These are phyloP conservation scores for Hyaloscypha variabilis DNA, from an alignment of 495 filamentous ascomycete species.

Conservation along the genomic window DNA sequence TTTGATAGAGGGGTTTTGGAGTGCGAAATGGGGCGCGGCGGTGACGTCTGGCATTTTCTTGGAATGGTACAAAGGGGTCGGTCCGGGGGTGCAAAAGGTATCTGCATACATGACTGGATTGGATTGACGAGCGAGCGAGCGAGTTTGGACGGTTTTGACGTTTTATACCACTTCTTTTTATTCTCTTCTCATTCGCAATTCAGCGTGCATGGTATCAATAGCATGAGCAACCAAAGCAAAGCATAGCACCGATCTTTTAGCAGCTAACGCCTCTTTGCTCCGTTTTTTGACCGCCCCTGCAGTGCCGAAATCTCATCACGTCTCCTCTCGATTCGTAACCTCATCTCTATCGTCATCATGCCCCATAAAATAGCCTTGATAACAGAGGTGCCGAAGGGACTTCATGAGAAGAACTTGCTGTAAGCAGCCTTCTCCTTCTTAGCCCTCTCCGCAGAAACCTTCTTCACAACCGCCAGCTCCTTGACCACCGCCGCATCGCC, in stretches of 20 bases:
- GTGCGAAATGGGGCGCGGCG: background rate
- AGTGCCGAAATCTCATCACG: background rate
- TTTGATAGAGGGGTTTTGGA: background rate
- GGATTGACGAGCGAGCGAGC: background rate
- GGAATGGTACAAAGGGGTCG: background rate
- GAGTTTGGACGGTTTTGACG: background rate
- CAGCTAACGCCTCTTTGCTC: slow-evolving; percentile 14
- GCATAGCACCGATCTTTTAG: slow-evolving; percentile 6
- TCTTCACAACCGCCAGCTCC: slow-evolving; percentile 77
- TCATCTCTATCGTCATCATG: background rate
- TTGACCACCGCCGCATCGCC: slow-evolving; percentile 73
- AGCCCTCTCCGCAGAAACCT: slow-evolving; percentile 66
- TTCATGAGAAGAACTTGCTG: slow-evolving; percentile 75
- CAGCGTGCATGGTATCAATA: slow-evolving; percentile 18
- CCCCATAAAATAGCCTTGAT: background rate
- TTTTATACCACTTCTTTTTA: slow-evolving; percentile 21
- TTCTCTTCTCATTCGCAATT: slow-evolving; percentile 7
- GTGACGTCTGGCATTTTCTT: slow-evolving; percentile 1
- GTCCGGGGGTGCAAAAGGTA: background rate
- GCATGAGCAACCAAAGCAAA: slow-evolving; percentile 1
- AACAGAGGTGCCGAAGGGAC: background rate
- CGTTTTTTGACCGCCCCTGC: slow-evolving; percentile 2
- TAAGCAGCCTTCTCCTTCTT: slow-evolving; percentile 89
- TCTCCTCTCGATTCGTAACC: background rate
- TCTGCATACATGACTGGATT: background rate